Conservation (phyloP, 176 grass and related monocot genomes). For the Juncus effusus region DNA sequence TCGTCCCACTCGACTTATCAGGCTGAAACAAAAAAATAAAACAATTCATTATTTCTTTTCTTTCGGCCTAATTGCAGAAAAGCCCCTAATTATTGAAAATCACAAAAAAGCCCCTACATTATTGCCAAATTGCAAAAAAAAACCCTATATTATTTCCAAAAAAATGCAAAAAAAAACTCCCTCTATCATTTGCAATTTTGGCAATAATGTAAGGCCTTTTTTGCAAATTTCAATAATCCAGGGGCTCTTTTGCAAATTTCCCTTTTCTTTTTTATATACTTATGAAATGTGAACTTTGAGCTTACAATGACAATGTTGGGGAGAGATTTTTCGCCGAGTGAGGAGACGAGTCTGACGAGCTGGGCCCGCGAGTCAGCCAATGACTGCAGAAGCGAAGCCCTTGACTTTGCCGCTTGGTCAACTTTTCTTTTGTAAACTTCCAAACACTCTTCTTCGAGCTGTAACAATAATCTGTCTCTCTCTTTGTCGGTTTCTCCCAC, state of each 20-base stretch:
- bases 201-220: background rate
- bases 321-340: slow-evolving; percentile 74
- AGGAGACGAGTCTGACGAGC: slow-evolving; percentile 58
- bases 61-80: no score
- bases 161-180: background rate
- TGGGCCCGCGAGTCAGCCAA: slow-evolving; percentile 67
- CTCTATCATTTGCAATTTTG: slow-evolving; percentile 14
- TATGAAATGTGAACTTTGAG: background rate
- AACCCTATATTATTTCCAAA: background rate
- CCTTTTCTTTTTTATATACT: background rate
- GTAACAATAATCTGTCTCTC: slow-evolving; percentile 83
- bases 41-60: background rate
- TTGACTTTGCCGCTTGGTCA: slow-evolving; percentile 70
- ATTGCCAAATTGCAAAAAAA: background rate
- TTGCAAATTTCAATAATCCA: background rate
- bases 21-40: slow-evolving; percentile 39
- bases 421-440: slow-evolving; percentile 93
- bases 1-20: slow-evolving; percentile 78
- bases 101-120: no score
- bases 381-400: slow-evolving; percentile 56
- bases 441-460: slow-evolving; percentile 88
- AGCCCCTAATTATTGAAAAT: background rate
- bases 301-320: slow-evolving; percentile 48
- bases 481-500: slow-evolving; percentile 84
- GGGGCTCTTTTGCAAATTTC: background rate